Base-by-base conservation (phyloP, 2,329 filamentous ascomycete species). In the Ceratocystis destructans region DNA sequence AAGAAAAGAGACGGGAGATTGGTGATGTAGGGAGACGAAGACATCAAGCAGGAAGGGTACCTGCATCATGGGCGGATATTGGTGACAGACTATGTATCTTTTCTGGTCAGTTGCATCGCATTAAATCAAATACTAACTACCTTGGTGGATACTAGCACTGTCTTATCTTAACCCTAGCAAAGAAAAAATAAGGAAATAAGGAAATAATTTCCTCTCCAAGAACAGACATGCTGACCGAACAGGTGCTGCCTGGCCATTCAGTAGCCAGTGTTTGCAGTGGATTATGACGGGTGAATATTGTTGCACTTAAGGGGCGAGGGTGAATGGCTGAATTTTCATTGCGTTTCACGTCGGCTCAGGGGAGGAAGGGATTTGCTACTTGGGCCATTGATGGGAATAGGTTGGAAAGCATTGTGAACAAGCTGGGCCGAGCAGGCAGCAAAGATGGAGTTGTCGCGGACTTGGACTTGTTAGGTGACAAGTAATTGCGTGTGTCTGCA, bases 31-130 rank as follows among this genome's bases (percentile, higher is more conserved):
- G 53, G 53, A 59, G 50, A 25, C 22, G 22, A 20, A 41, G 37
- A 41, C 37, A 41, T 41, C 37, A 41, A 41, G 37, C 37, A 41
- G 10, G 28, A 17, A 17, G 53, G 53, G 53, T 59, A 59, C 53
- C 53, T 59, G 53, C 53, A 59, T 59, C 7, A 31, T 15, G 8
- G 53, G 53, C 53, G 33, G 53, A 59, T 33, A 31, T 31, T 59
- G 53, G 53, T 59, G 53, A 31, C 25, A n/a, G 7, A 17, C 53
- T 7, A 37, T 59, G 53, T 59, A 59, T 59, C 53, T 59, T 59
- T 59, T 25, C 3, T n/a, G 28, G 53, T 17, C 17, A 31, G 53
- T 15, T 59, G 53, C 28, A 59, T 20, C 28, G n/a, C 28, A 37
- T 7, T 20, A 53, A 12, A 17, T 53, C 3, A 25, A 50, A 59